Evolutionary conservation across 2,329 filamentous ascomycete genomes (phyloP).

Genomic region (Pestalotiopsis sp.): DNA sequence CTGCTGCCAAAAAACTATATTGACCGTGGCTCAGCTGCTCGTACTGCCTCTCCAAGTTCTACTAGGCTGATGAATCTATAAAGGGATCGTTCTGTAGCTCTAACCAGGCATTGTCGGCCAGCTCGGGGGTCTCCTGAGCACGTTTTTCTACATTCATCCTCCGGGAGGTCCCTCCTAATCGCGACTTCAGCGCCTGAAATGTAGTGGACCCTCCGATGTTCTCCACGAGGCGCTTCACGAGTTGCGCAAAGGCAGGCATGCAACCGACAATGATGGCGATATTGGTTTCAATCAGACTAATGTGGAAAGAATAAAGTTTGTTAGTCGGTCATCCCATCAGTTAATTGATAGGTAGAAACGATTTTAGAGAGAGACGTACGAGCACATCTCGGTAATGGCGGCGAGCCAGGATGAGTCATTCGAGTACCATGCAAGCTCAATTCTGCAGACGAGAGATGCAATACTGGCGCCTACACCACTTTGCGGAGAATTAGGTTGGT

Average conservation of each 20-base stretch:
- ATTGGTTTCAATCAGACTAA: constrained; percentile 19
- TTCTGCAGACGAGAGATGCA: background rate
- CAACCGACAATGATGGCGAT: constrained; percentile 21
- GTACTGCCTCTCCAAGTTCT: too few relatives aligned
- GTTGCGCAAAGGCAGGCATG: constrained; percentile 17
- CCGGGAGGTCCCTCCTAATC: too few relatives aligned
- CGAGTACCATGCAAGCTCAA: background rate
- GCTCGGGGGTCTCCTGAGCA: too few relatives aligned
- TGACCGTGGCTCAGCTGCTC: too few relatives aligned
- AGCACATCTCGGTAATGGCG: background rate
- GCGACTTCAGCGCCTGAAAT: background rate
- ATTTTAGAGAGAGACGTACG: background rate
- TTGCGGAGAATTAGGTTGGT: background rate
- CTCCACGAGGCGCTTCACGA: background rate
- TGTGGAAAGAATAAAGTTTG: background rate
- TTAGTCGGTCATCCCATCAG: too few relatives aligned
- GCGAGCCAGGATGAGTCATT: background rate
- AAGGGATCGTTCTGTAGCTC: too few relatives aligned
- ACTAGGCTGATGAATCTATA: too few relatives aligned
- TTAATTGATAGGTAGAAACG: background rate
- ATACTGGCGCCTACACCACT: background rate
- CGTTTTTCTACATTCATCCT: too few relatives aligned
- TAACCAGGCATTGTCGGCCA: too few relatives aligned
- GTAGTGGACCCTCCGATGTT: constrained; percentile 5
- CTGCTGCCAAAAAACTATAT: too few relatives aligned